Evolutionary conservation across 305 asterid species (phyloP), one percentile per base, ranked within the genome.

Genomic region (Fraxinus velutina): DNA sequence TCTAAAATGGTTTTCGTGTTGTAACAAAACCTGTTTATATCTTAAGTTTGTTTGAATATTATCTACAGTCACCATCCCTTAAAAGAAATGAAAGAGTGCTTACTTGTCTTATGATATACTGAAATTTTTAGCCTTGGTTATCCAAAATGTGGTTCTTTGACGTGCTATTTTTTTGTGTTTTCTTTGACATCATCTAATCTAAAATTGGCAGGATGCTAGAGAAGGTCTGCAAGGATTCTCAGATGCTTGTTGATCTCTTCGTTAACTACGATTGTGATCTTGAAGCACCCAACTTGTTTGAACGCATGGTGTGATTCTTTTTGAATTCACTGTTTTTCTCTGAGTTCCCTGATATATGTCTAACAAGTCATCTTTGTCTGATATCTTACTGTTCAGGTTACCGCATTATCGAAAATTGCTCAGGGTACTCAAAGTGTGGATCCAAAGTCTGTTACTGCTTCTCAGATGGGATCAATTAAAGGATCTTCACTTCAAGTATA

Each of bases 241-340:
- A 96, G 90, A 90, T 94, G 98, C 95, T 96, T 87, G 96, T 96
- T 57, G 99, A 94, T 90, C 91, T 96, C 73, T 96, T 90, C 83
- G 98, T 96, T 90, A 96, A 96, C 88, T 96, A 96, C 86, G 99
- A 96, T 84, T 96, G 99, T 90, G 99, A 94, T 90, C 98, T 96
- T 82, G 92, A 94, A 82, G 97, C 98, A 57, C 97, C 99, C 68
- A 96, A 96, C 88, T 89, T 93, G 84, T 96, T 94, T 91, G 99
- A 96, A 84, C 89, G 92, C 82, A 93, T 88, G 94, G 99, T 94
- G 84, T 85, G 91, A 71, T 83, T 80, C 72, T 74, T 81, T 70
- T 73, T 72, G 34, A 81, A 21, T 19, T 15, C 79, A 66, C 50
- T 75, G 68, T 27, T 72, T 89, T 12, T 72, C 8, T 15, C 39